Conservation (phyloP, 2,329 filamentous ascomycete genomes). For the Penicillium brasilianum region DNA sequence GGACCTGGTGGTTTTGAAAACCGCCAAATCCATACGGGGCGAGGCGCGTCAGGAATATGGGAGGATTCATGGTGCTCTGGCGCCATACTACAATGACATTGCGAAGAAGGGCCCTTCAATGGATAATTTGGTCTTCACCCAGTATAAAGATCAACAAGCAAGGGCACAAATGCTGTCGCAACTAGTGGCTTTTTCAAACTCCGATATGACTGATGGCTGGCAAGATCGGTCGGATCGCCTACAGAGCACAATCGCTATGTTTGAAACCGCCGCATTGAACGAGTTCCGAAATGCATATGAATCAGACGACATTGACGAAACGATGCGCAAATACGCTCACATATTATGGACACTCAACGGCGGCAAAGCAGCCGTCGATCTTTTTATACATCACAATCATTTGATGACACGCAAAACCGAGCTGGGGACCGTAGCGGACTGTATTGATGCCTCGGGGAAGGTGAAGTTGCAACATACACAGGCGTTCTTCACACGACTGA, state of each 20-base stretch:
- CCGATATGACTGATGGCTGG: constrained; percentile 80
- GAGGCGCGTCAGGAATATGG: constrained; percentile 88
- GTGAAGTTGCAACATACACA: constrained; percentile 81
- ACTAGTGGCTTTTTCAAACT: constrained; percentile 75
- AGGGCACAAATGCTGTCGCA: constrained; percentile 90
- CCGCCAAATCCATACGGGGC: constrained; percentile 78
- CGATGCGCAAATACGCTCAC: constrained; percentile 87
- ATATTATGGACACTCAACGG: constrained; percentile 84
- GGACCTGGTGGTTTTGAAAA: constrained; percentile 71
- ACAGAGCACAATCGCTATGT: constrained; percentile 74
- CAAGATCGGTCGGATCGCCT: constrained; percentile 72
- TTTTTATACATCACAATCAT: constrained; percentile 88
- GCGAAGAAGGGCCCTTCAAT: constrained; percentile 70
- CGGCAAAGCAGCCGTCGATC: constrained; percentile 75
- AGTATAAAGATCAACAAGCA: constrained; percentile 84
- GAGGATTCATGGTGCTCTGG: constrained; percentile 84
- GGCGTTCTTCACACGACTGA: constrained; percentile 76
- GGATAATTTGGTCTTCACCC: constrained; percentile 82
- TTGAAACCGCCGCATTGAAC: constrained; percentile 85
- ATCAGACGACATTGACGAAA: constrained; percentile 82
- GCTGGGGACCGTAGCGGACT: constrained; percentile 77
- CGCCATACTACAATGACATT: constrained; percentile 87
- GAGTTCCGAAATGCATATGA: constrained; percentile 96
- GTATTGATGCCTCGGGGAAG: constrained; percentile 72
- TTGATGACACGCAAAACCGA: constrained; percentile 76